phyloP scores from a whole-genome alignment of 352 stramenopile genomes.

The Elongisporangium undulatum region DNA sequence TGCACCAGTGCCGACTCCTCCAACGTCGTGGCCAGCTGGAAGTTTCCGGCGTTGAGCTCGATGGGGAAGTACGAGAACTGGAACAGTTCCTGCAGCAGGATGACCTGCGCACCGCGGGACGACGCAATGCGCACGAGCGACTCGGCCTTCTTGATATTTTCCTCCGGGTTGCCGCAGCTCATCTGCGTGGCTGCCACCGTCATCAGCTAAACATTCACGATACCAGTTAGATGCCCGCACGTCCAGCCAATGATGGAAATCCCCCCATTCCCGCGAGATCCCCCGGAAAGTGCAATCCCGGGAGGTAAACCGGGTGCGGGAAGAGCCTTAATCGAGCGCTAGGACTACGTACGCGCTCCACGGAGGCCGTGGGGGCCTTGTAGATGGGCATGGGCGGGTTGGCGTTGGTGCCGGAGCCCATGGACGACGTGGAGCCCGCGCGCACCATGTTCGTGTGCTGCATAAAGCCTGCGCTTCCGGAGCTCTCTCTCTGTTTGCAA shows the following conservation, averaged over 20 bases:
- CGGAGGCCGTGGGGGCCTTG: conserved; percentile 39
- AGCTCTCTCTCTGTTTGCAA: neutral
- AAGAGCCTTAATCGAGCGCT: neutral
- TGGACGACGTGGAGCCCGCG: conserved; percentile 24
- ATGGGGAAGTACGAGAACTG: conserved; percentile 91
- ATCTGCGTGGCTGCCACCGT: conserved; percentile 87
- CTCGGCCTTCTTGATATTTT: conserved; percentile 91
- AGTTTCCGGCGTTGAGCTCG: conserved; percentile 86
- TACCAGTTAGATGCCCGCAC: neutral
- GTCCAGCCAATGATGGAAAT: neutral
- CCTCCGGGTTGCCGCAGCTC: conserved; percentile 79
- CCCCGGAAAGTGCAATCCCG: no score
- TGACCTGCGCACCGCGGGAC: conserved; percentile 83
- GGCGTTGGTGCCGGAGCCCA: conserved; percentile 16
- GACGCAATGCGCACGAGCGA: conserved; percentile 86
- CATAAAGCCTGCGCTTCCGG: neutral
- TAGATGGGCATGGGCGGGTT: conserved; percentile 5
- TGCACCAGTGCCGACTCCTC: conserved; percentile 83
- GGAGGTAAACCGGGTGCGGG: neutral
- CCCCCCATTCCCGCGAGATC: neutral
- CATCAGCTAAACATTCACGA: conserved; percentile 38
- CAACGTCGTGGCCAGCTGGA: conserved; percentile 81
- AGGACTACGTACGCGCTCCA: conserved; percentile 41
- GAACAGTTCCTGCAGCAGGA: conserved; percentile 91
- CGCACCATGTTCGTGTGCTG: neutral